Evolutionary conservation across 306 rosid genomes (phyloP), one percentile per base, ranked within the genome.

Genomic region (Cicer pinnatifidum): DNA sequence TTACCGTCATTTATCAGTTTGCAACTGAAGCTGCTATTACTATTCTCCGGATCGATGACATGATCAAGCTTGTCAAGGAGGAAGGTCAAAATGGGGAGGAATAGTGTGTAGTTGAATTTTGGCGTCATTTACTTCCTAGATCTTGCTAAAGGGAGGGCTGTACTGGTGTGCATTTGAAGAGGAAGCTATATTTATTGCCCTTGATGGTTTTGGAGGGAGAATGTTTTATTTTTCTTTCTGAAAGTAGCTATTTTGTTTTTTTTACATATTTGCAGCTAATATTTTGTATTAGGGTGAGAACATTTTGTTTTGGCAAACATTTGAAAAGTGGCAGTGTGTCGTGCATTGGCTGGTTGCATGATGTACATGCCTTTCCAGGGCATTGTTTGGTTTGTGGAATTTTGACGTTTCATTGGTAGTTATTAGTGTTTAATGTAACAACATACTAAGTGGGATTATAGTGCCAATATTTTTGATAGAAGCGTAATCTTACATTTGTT

Each of bases 1-100:
- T 74, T 15, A 9, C 28, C 41, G 33, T 16, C 48, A 7, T 72
- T 35, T 44, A 1, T 46, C 90, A 91, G 98, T 93, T 93, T 84
- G 98, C 98, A 13, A 93, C 97, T 7, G 98, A 93, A 83, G 98
- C 98, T 52, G 98, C 98, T 7, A 91, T 93, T 16, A 93, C 98
- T 4, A 93, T 93, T 54, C 98, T 93, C 75, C 96, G 97, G 69
- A 91, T 93, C 33, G 98, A 93, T n/a, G 98, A 93, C 81, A 93
- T 93, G 98, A 93, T 93, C 86, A 88, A 73, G 87, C 98, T 93
- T 72, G 64, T 88, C 84, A 93, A 91, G 81, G 98, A 93, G 15
- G 98, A 93, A 82, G 72, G 91, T 67, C 98, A 89, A 83, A 82
- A 80, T 20, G 96, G 67, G 73, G 88, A 80, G 70, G 74, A 82